These are phyloP conservation scores for Akanthomyces muscarius DNA, from an alignment of 2,329 filamentous ascomycete genomes.

Conservation along the genomic window DNA sequence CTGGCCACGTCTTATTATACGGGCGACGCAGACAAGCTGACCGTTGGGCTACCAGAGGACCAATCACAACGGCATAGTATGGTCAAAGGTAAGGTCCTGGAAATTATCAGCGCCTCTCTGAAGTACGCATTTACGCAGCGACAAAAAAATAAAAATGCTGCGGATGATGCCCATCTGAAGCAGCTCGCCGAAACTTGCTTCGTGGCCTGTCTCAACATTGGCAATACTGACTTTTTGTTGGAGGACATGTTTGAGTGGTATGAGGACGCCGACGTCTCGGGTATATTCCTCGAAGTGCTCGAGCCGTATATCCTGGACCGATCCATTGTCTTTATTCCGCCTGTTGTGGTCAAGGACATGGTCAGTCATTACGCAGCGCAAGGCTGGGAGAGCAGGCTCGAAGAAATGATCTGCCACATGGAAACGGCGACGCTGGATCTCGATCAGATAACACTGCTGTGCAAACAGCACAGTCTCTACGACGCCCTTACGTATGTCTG, in stretches of 20 bases:
- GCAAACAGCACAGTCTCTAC: slow-evolving; percentile 87
- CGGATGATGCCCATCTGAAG: slow-evolving; percentile 59
- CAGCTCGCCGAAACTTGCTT: slow-evolving; percentile 83
- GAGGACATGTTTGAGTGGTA: slow-evolving; percentile 89
- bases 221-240: slow-evolving; percentile 79
- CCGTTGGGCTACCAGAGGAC: slow-evolving; percentile 88
- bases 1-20: slow-evolving; percentile 90
- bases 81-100: slow-evolving; percentile 82
- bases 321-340: slow-evolving; percentile 70
- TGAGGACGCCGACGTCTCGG: slow-evolving; percentile 68
- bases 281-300: slow-evolving; percentile 80
- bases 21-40: slow-evolving; percentile 88
- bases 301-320: slow-evolving; percentile 84
- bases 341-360: slow-evolving; percentile 78
- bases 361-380: slow-evolving; percentile 75
- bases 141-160: slow-evolving; percentile 42
- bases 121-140: slow-evolving; percentile 79
- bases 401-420: slow-evolving; percentile 92
- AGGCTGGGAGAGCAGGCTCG: slow-evolving; percentile 72
- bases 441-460: slow-evolving; percentile 85
- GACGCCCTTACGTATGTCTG: slow-evolving; percentile 96
- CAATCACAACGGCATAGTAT: slow-evolving; percentile 69
- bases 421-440: slow-evolving; percentile 88
- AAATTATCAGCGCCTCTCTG: slow-evolving; percentile 89
- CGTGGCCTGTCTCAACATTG: slow-evolving; percentile 72